Evolutionary conservation across 73 alveolate species (phyloP).

Genomic region (Diophrys appendiculata): DNA sequence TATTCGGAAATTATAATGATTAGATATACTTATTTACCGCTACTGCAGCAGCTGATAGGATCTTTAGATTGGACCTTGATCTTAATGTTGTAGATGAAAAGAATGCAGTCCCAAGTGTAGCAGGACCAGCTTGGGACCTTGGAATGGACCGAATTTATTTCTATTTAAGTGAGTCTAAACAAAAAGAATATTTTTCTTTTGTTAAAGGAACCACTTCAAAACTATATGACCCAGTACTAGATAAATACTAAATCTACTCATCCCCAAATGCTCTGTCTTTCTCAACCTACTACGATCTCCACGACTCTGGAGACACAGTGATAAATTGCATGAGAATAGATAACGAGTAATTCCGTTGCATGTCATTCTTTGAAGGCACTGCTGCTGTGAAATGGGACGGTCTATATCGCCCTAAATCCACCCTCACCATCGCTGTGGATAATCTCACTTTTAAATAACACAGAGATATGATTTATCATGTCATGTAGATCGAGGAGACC

Average conservation of each 20-base stretch:
- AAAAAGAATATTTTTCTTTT: too few relatives aligned
- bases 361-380: neutral
- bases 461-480: neutral
- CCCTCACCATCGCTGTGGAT: constrained; percentile 1
- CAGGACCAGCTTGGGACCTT: neutral
- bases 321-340: neutral
- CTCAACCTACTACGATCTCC: neutral
- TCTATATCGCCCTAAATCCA: neutral
- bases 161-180: neutral
- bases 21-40: neutral
- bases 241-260: neutral
- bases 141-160: neutral
- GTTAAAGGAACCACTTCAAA: neutral
- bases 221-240: neutral
- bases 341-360: neutral
- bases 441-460: neutral
- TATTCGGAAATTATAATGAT: neutral
- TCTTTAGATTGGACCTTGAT: neutral
- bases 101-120: neutral
- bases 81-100: neutral
- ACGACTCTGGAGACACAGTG: neutral
- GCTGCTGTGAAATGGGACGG: neutral
- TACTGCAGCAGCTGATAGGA: neutral
- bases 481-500: neutral
- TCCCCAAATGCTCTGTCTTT: neutral